phyloP scores from a whole-genome alignment of 78 protist species.

The Dictyostelium capitatum region DNA sequence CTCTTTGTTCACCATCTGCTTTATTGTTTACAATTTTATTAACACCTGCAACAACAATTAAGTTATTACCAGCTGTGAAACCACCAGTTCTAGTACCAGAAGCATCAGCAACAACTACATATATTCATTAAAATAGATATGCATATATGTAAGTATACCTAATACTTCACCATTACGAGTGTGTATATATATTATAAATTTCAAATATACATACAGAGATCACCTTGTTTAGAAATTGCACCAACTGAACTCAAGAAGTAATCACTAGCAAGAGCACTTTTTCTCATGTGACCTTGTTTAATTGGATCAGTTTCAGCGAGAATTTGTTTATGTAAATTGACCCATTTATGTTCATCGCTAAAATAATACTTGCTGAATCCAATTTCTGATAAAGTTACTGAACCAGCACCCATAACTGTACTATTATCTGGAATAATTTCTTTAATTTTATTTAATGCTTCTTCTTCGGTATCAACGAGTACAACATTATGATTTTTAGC shows the following conservation, averaged over 20 bases:
- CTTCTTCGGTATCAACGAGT: background rate
- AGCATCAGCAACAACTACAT: constrained; percentile 24
- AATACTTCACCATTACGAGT: background rate
- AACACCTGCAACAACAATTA: constrained; percentile 29
- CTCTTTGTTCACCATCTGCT: constrained; percentile 5
- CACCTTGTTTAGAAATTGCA: constrained; percentile 31
- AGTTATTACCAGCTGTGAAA: constrained; percentile 9
- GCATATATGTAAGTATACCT: background rate
- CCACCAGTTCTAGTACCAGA: constrained; percentile 33
- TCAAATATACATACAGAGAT: background rate
- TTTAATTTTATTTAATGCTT: constrained; percentile 4
- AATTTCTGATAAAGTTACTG: background rate
- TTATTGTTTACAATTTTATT: constrained; percentile 19
- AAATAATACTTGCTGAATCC: background rate
- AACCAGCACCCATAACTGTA: constrained; percentile 40
- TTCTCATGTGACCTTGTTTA: constrained; percentile 25
- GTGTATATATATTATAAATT: background rate
- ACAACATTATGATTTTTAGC: background rate
- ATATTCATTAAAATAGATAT: background rate
- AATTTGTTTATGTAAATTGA: constrained; percentile 2
- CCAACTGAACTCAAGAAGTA: constrained; percentile 19
- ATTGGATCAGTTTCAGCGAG: constrained; percentile 25
- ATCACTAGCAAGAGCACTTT: constrained; percentile 11
- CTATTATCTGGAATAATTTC: background rate
- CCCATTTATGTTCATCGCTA: background rate